These are phyloP conservation scores for Populus euphratica DNA, from an alignment of 345 rosid species.

Conservation along the genomic window DNA sequence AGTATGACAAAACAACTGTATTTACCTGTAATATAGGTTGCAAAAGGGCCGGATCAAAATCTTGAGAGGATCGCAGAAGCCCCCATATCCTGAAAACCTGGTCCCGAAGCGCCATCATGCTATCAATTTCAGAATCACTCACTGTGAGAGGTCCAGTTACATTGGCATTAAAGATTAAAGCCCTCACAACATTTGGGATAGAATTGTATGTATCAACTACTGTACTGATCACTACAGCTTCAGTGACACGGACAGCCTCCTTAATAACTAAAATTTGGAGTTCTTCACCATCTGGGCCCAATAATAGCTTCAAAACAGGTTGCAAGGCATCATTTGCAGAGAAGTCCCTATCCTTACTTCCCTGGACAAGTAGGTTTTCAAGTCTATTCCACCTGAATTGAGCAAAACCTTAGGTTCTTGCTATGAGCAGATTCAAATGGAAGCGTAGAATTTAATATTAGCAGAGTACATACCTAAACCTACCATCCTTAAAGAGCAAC, in stretches of 20 bases:
- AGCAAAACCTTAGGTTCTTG: conserved; percentile 7
- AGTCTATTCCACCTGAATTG: conserved; percentile 84
- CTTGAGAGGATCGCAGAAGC: conserved; percentile 62
- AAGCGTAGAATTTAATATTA: neutral
- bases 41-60: conserved; percentile 73
- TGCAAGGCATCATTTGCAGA: conserved; percentile 85
- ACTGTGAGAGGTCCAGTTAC: conserved; percentile 51
- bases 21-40: conserved; percentile 80
- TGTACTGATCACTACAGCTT: conserved; percentile 62
- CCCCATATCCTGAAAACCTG: conserved; percentile 80
- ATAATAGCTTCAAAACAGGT: conserved; percentile 71
- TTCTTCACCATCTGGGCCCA: conserved; percentile 77
- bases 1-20: too few relatives aligned
- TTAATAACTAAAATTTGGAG: conserved; percentile 67
- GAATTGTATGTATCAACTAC: conserved; percentile 63
- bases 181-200: conserved; percentile 51
- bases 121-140: conserved; percentile 51
- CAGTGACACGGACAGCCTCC: conserved; percentile 77
- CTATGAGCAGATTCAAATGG: conserved; percentile 1
- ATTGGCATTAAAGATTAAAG: conserved; percentile 48
- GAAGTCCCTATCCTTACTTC: conserved; percentile 90
- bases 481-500: conserved; percentile 95
- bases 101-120: conserved; percentile 63
- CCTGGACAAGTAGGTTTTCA: conserved; percentile 84
- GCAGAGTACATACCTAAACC: conserved; percentile 53